Evolutionary conservation across 2,329 filamentous ascomycete genomes (phyloP).

Genomic region (Ceratocystis albifundus): DNA sequence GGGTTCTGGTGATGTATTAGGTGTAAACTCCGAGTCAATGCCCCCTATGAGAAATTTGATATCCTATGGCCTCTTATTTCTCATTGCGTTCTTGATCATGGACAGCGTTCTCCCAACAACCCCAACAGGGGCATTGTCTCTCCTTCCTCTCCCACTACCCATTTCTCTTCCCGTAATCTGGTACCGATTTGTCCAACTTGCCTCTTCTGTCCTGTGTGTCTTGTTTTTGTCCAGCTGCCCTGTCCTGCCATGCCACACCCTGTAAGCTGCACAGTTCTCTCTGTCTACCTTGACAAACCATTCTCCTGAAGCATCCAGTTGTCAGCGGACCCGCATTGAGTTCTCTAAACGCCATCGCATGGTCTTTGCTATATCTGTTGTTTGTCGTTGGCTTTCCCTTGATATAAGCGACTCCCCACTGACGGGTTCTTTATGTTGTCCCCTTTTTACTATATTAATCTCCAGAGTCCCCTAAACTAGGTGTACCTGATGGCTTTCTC

Average conservation of each 20-base stretch:
- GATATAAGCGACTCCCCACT: too few species aligned
- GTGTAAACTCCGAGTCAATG: constrained; percentile 3
- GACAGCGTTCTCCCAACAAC: neutral
- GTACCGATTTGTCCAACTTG: neutral
- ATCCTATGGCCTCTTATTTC: neutral
- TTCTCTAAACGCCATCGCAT: neutral
- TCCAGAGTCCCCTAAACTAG: neutral
- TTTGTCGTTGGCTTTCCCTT: neutral
- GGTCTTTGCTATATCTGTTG: neutral
- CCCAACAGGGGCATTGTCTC: neutral
- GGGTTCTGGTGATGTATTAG: neutral
- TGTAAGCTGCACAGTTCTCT: neutral
- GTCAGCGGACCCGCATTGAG: neutral
- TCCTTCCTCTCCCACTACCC: neutral
- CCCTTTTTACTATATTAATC: neutral
- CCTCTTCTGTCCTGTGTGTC: neutral
- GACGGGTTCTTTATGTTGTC: too few species aligned
- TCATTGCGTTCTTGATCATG: neutral
- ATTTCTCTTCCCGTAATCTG: neutral
- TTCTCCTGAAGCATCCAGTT: neutral
- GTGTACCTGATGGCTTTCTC: neutral
- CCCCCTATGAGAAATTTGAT: neutral
- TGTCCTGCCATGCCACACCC: neutral
- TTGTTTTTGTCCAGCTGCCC: neutral
- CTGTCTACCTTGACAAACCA: neutral